Base-by-base conservation (phyloP, 768 basidiomycete genomes). In the Serendipita sp. region DNA sequence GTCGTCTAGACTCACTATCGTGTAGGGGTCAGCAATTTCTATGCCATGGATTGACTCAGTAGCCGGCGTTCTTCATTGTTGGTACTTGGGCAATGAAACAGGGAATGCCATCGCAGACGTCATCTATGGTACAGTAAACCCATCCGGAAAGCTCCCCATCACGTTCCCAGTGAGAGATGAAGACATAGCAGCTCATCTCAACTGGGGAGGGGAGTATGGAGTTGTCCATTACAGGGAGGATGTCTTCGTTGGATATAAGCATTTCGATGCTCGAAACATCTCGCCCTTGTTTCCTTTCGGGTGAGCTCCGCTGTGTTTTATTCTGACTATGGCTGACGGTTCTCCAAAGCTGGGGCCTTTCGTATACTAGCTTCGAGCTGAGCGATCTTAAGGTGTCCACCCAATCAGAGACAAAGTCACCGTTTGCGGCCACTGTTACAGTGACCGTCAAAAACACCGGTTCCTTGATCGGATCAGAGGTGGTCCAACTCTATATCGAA, bases 41-140 rank as follows among this genome's bases (percentile, higher is more conserved):
- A 87, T 89, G 85, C 87, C 87, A 2, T 89, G 87, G 87, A 73
- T 83, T 3, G 69, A 79, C 63, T 69, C 77, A 37, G 81, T 84
- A 16, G 70, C 74, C 5, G 79, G 79, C 3, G 70, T 88, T 23
- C 66, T 87, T 1, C 83, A 87, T 64, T 75, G 83, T 3, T 85
- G 83, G 82, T 85, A 83, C 68, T 77, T 77, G 2, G 85, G 85
- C 0, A 86, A 86, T 67, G 84, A 84, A 71, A 75, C 75, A 43
- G 84, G 84, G 18, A 83, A 83, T 69, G 81, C 82, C 0, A 79
- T 86, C 64, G 80, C 82, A 16, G 85, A 86, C 70, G 76, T 85
- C n/a, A 63, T 86, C 31, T 83, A 78, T 67, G 85, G 84, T 36
- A 75, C 74, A 53, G 76, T 84, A 62, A 85, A 86, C 68, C 85